These are phyloP conservation scores for Pseudogymnoascus sp. DNA, from an alignment of 2,329 filamentous ascomycete species.

Conservation along the genomic window DNA sequence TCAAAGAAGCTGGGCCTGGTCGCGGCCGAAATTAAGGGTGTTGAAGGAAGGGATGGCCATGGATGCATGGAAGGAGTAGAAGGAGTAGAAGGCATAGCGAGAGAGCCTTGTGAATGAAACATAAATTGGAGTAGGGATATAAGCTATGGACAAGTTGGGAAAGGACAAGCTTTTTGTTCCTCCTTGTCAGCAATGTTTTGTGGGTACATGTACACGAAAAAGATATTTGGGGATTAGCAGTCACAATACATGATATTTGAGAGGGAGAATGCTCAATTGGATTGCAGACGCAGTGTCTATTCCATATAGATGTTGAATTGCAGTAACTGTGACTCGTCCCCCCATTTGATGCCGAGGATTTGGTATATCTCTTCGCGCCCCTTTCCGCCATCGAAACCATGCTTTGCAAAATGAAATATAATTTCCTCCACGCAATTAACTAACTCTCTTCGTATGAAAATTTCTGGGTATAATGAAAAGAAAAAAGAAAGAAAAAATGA, in stretches of 20 bases:
- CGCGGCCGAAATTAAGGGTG: background rate
- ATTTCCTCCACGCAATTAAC: background rate
- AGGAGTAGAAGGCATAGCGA: background rate
- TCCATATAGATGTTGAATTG: background rate
- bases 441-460: background rate
- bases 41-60: background rate
- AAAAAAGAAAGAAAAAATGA: too few species aligned
- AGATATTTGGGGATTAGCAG: slow-evolving; percentile 2
- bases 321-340: background rate
- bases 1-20: background rate
- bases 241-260: background rate
- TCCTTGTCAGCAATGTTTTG: slow-evolving; percentile 6
- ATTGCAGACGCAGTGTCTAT: background rate
- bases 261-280: background rate
- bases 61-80: background rate
- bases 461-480: background rate
- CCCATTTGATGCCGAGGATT: background rate
- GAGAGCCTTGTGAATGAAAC: background rate
- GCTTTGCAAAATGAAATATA: background rate
- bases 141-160: background rate
- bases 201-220: slow-evolving; percentile 6
- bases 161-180: background rate
- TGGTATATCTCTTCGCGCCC: background rate
- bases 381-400: background rate
- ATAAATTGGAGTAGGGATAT: slow-evolving; percentile 2